A percentile compares a stretch with the other conserved stretches of the same genome.
Conservation (phyloP, 805 yeast genomes). For the Kodamaea sagamina region DNA sequence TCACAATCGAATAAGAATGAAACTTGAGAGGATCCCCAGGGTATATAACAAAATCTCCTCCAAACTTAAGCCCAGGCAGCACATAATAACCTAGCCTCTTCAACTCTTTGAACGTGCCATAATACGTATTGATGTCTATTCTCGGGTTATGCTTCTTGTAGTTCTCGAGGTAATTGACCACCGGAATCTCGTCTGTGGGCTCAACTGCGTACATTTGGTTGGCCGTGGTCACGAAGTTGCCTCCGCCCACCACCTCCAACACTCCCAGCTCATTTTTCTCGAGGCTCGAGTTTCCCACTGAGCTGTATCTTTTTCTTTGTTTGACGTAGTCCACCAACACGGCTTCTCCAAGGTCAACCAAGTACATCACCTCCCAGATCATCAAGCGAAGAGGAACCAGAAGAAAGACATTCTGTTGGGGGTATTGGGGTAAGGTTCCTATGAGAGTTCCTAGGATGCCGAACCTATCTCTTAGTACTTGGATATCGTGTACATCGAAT, state of each 20-base stretch:
- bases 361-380: constrained; percentile 72
- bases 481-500: constrained; percentile 57
- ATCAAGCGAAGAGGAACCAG: constrained; percentile 79
- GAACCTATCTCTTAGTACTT: constrained; percentile 49
- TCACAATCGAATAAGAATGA: constrained; percentile 83
- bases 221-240: constrained; percentile 12
- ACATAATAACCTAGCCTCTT: constrained; percentile 51
- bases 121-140: constrained; percentile 9
- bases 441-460: constrained; percentile 75
- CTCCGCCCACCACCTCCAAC: background rate
- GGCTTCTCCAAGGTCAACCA: constrained; percentile 47
- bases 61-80: constrained; percentile 88
- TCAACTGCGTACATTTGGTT: background rate
- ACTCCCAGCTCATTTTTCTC: background rate
- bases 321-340: constrained; percentile 43
- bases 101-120: constrained; percentile 38
- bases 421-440: constrained; percentile 87
- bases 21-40: constrained; percentile 93
- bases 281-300: background rate
- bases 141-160: constrained; percentile 2
- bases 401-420: constrained; percentile 88
- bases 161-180: constrained; percentile 4
- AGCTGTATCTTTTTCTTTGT: constrained; percentile 15
- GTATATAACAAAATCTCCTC: constrained; percentile 84
- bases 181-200: constrained; percentile 1